A percentile compares a stretch with the other conserved stretches of the same genome.
phyloP scores from a whole-genome alignment of 1,139 yeast species.

The Hansenula sp. region DNA sequence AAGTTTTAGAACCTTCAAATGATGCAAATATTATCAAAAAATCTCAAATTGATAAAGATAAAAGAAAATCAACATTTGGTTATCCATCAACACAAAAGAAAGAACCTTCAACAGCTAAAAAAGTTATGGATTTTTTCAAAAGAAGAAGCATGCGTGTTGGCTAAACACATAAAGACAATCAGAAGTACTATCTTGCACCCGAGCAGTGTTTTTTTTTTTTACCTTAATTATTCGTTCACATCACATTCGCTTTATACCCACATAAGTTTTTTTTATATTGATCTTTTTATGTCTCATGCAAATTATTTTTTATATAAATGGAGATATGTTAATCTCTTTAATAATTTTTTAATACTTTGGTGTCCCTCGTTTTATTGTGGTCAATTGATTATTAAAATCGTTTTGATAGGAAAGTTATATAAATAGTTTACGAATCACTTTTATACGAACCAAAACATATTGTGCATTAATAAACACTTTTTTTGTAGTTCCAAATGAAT shows the following conservation, averaged over 20 bases:
- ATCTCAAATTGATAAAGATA: constrained; percentile 3
- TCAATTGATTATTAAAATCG: background rate
- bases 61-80: constrained; percentile 16
- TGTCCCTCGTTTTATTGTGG: background rate
- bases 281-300: background rate
- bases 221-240: background rate
- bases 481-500: background rate
- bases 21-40: constrained; percentile 16
- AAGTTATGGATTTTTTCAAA: constrained; percentile 77
- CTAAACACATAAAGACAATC: too few relatives aligned
- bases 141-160: constrained; percentile 54
- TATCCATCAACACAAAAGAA: constrained; percentile 27
- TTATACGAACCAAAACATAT: background rate
- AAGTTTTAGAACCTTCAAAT: constrained; percentile 20
- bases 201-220: background rate
- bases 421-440: background rate
- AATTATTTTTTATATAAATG: background rate
- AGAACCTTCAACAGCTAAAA: constrained; percentile 70
- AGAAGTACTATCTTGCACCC: too few relatives aligned
- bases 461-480: background rate
- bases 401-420: too few relatives aligned
- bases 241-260: background rate
- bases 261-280: too few relatives aligned
- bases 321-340: too few relatives aligned
- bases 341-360: too few relatives aligned